Evolutionary conservation across 768 basidiomycete genomes (phyloP).

Genomic region (Panellus pusillus): DNA sequence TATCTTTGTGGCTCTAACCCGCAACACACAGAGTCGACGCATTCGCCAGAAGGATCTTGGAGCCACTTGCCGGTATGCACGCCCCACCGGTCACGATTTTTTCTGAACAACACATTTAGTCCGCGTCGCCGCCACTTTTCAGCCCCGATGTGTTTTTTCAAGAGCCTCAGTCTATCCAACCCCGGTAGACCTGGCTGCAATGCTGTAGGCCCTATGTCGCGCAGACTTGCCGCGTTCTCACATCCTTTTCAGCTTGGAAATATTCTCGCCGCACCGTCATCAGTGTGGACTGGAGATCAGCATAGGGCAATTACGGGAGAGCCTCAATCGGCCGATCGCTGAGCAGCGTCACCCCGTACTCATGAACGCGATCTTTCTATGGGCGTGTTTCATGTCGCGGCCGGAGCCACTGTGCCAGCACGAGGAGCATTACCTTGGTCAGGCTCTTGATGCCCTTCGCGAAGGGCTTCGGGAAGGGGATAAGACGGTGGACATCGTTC

Average conservation of each 20-base stretch:
- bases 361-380: conserved; percentile 79
- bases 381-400: conserved; percentile 80
- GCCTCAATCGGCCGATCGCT: conserved; percentile 48
- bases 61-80: conserved; percentile 35
- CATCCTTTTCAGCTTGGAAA: conserved; percentile 55
- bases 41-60: conserved; percentile 57
- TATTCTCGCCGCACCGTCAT: conserved; percentile 72
- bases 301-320: conserved; percentile 64
- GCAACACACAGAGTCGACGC: conserved; percentile 37
- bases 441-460: conserved; percentile 60
- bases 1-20: conserved; percentile 5
- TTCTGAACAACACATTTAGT: conserved; percentile 31
- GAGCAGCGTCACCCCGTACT: conserved; percentile 76
- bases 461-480: conserved; percentile 59
- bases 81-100: not conserved
- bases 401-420: conserved; percentile 69
- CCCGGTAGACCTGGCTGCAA: conserved; percentile 62
- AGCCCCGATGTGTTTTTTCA: conserved; percentile 49
- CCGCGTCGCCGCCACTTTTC: conserved; percentile 54
- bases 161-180: conserved; percentile 48
- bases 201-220: conserved; percentile 51
- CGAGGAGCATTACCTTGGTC: conserved; percentile 69
- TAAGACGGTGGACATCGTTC: conserved; percentile 68
- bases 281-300: conserved; percentile 74
- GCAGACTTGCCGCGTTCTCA: conserved; percentile 15